Evolutionary conservation across 2,329 filamentous ascomycete species (phyloP).

Genomic region (Ceratocystis albifundus): DNA sequence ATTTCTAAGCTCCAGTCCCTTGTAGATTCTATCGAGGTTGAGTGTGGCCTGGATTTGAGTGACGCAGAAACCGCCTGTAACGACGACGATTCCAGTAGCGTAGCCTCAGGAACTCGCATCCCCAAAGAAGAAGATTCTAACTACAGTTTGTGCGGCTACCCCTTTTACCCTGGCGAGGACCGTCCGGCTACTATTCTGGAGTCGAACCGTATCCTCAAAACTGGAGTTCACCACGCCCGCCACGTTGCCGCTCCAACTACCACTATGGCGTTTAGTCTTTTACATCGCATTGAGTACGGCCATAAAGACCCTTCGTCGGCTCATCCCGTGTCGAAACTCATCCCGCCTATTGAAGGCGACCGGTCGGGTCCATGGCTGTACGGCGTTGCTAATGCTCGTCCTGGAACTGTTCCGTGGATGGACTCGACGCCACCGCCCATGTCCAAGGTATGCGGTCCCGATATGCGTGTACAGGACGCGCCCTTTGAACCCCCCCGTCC

Average conservation of each 20-base stretch:
- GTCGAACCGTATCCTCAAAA: conserved; percentile 2
- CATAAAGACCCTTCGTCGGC: conserved; percentile 10
- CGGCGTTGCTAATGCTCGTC: conserved; percentile 8
- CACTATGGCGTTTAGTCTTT: conserved; percentile 12
- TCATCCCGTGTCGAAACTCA: conserved; percentile 5
- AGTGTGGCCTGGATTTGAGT: background rate
- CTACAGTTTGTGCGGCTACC: background rate
- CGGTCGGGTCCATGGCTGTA: conserved; percentile 12
- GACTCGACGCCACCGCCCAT: conserved; percentile 4
- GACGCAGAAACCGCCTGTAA: background rate
- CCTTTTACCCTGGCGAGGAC: background rate
- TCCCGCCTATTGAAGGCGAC: background rate
- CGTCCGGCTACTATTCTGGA: background rate
- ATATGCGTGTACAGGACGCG: background rate
- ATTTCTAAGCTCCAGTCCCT: conserved; percentile 5
- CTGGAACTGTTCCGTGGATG: conserved; percentile 11
- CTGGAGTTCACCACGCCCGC: conserved; percentile 10
- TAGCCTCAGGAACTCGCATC: background rate
- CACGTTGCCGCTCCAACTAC: conserved; percentile 7
- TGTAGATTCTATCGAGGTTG: conserved; percentile 7
- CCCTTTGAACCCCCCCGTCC: conserved; percentile 2
- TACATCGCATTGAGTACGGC: background rate
- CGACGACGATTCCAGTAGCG: background rate
- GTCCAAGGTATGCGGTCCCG: background rate
- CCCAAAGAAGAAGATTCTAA: background rate